Evolutionary conservation across 2,329 filamentous ascomycete genomes (phyloP), one percentile per base, ranked within the genome.

Genomic region (Niveomyces coronatus): DNA sequence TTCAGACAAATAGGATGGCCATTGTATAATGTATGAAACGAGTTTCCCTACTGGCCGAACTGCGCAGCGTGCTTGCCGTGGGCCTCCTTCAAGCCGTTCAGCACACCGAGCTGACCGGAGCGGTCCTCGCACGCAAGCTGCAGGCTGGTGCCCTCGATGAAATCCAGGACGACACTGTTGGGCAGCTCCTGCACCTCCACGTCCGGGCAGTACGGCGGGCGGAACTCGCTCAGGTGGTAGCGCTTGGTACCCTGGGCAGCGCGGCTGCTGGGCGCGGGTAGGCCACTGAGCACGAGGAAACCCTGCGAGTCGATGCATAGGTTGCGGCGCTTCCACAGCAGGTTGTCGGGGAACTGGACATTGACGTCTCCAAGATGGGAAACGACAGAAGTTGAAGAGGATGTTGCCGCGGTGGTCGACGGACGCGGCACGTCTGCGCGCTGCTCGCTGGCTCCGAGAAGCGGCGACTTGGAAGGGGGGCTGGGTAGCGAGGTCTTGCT

Each of bases 301-400:
- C 89, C 91, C 43, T 82, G 71, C 8, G 79, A 76, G 57, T 96
- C 88, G 40, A 98, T 76, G 46, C 82, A 82, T 61, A 95, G 79
- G 52, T 82, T 87, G 43, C 91, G 79, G 39, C 89, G 82, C 65
- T 96, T 98, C 91, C 91, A 98, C 10, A 98, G 71, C 32, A 98
- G 70, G 39, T 86, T 94, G 55, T 96, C 89, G 0, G 91, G 91
- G 56, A 98, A 95, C 56, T 98, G 91, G 9, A 96, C 85, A 51
- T 98, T 96, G 45, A 98, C 81, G 52, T 95, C 85, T 34, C 88
- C 86, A 58, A 94, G 73, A 44, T 82, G 79, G 4, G 85, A 69
- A 18, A 80, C 69, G 37, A 78, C 63, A 33, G 58, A 60, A 0
- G 62, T 51, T 15, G 52, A 48, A 9, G 50, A 53, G 41, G n/a